These are phyloP conservation scores for Paecilomyces fulvus DNA, from an alignment of 2,329 filamentous ascomycete species.

Conservation along the genomic window DNA sequence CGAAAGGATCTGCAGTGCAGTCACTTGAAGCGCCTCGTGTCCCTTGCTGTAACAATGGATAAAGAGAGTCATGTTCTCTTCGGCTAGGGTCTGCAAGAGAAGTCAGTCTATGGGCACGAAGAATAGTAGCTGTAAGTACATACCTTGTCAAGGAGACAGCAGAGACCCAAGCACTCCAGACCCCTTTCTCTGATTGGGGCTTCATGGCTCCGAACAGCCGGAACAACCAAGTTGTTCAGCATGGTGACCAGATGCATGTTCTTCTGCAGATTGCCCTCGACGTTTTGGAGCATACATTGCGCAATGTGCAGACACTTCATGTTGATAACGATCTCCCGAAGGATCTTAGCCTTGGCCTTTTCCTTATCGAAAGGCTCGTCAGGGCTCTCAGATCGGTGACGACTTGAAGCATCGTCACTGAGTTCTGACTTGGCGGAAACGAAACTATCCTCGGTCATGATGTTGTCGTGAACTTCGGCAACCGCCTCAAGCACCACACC, in stretches of 20 bases:
- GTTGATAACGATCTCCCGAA: slow-evolving; percentile 90
- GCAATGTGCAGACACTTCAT: slow-evolving; percentile 98
- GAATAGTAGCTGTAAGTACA: slow-evolving; percentile 9
- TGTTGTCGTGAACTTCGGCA: slow-evolving; percentile 91
- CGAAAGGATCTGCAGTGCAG: slow-evolving; percentile 80
- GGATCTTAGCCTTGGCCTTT: slow-evolving; percentile 57
- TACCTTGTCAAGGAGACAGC: slow-evolving; percentile 78
- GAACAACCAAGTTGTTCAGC: slow-evolving; percentile 93
- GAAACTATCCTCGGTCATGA: slow-evolving; percentile 74
- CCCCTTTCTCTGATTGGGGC: slow-evolving; percentile 87
- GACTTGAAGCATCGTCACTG: slow-evolving; percentile 51
- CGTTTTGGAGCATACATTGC: slow-evolving; percentile 93
- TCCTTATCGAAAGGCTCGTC: slow-evolving; percentile 46
- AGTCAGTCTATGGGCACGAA: slow-evolving; percentile 7
- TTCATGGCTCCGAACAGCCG: slow-evolving; percentile 87
- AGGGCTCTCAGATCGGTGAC: slow-evolving; percentile 34
- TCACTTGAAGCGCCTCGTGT: slow-evolving; percentile 80
- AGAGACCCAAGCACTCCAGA: slow-evolving; percentile 79
- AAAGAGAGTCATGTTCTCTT: slow-evolving; percentile 86
- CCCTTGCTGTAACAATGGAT: slow-evolving; percentile 95
- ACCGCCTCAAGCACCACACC: slow-evolving; percentile 73
- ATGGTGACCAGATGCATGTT: slow-evolving; percentile 93
- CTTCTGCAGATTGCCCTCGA: slow-evolving; percentile 76
- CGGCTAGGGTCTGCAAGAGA: slow-evolving; percentile 59
- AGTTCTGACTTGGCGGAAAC: slow-evolving; percentile 86